These are phyloP conservation scores for Aspergillus flavus DNA, from an alignment of 2,329 filamentous ascomycete genomes.

Conservation along the genomic window DNA sequence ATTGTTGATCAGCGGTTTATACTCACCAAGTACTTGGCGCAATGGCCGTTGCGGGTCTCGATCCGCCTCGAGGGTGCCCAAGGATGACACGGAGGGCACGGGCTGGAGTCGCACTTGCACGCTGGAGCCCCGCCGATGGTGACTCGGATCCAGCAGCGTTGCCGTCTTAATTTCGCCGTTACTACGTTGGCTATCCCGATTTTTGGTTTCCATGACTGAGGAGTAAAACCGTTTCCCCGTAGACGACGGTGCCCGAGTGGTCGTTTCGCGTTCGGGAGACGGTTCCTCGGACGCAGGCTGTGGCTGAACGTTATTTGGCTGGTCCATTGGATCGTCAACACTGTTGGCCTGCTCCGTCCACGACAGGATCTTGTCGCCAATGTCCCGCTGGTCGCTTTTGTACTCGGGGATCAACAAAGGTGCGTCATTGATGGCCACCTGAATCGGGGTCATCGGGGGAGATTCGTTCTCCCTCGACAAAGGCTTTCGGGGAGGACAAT, in stretches of 20 bases:
- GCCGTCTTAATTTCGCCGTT: not conserved
- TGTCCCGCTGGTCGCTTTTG: not conserved
- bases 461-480: not conserved
- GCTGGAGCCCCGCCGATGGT: slow-evolving; percentile 8
- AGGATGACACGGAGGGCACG: slow-evolving; percentile 29
- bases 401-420: slow-evolving; percentile 3
- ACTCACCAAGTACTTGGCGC: slow-evolving; percentile 20
- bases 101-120: slow-evolving; percentile 11
- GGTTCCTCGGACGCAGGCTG: not conserved
- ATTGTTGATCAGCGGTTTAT: not conserved
- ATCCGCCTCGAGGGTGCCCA: slow-evolving; percentile 19
- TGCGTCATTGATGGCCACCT: slow-evolving; percentile 1
- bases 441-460: slow-evolving; percentile 1
- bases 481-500: slow-evolving; percentile 6
- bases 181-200: not conserved
- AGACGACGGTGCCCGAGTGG: not conserved
- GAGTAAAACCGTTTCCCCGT: slow-evolving; percentile 9
- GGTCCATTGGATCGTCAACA: not conserved
- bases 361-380: not conserved
- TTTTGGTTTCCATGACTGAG: not conserved
- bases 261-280: not conserved
- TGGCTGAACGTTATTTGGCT: not conserved
- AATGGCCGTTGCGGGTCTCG: slow-evolving; percentile 16
- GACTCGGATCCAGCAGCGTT: not conserved
- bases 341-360: slow-evolving; percentile 4